Evolutionary conservation across 768 basidiomycete species (phyloP).

Genomic region (Austroboletus eburneus): DNA sequence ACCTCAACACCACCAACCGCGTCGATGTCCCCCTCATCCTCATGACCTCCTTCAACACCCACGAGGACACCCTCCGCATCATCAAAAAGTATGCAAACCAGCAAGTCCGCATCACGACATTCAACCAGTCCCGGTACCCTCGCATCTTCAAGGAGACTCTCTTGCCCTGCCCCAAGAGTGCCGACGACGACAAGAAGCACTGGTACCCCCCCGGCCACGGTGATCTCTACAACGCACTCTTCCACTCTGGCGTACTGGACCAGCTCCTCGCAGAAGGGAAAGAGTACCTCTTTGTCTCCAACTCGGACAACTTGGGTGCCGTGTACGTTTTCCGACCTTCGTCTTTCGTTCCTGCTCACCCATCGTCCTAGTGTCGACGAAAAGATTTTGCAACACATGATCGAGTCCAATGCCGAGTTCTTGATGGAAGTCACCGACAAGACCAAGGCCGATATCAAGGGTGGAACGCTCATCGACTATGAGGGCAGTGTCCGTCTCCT

Average conservation of each 20-base stretch:
- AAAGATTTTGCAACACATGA: constrained; percentile 64
- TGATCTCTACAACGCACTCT: constrained; percentile 67
- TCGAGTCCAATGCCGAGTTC: constrained; percentile 60
- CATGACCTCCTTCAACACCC: constrained; percentile 82
- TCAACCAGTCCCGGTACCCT: constrained; percentile 74
- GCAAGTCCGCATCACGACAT: constrained; percentile 66
- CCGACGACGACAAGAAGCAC: constrained; percentile 58
- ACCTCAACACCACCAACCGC: constrained; percentile 56
- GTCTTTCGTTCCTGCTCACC: constrained; percentile 2
- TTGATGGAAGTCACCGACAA: constrained; percentile 79
- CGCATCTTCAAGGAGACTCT: constrained; percentile 68
- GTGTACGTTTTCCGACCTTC: constrained; percentile 36
- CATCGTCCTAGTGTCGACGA: constrained; percentile 52
- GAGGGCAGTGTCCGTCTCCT: constrained; percentile 65
- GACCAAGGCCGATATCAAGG: constrained; percentile 78
- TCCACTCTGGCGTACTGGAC: constrained; percentile 70
- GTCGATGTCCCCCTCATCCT: constrained; percentile 75
- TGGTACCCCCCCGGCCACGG: constrained; percentile 82
- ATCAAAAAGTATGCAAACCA: constrained; percentile 81
- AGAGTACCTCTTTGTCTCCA: constrained; percentile 76
- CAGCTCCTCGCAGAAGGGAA: constrained; percentile 67
- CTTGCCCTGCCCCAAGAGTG: constrained; percentile 55
- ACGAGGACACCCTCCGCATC: constrained; percentile 72
- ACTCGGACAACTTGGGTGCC: constrained; percentile 73
- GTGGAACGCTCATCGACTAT: constrained; percentile 67